Evolutionary conservation across 495 filamentous ascomycete species (phyloP).

Genomic region (Rhypophila decipiens): DNA sequence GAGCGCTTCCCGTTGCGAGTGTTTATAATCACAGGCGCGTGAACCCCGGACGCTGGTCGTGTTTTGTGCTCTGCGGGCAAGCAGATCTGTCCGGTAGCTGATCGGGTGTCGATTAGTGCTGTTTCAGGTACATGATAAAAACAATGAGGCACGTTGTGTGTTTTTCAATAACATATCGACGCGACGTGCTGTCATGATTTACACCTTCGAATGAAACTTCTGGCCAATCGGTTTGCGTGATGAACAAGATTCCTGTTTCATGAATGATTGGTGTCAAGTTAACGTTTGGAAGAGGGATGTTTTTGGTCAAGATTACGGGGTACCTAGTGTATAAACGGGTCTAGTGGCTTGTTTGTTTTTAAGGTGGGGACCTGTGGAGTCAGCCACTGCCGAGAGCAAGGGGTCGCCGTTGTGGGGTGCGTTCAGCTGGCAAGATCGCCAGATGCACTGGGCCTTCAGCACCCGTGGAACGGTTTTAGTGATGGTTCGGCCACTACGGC

Average conservation of each 20-base stretch:
- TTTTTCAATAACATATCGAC: too few relatives aligned
- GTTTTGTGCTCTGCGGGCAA: too few relatives aligned
- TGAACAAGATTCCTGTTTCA: not conserved
- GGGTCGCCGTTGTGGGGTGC: not conserved
- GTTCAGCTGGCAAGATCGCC: not conserved
- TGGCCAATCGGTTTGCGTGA: not conserved
- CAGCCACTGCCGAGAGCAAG: not conserved
- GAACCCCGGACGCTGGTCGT: too few relatives aligned
- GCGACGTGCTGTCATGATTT: too few relatives aligned
- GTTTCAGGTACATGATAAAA: too few relatives aligned
- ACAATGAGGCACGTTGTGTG: too few relatives aligned
- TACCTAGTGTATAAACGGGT: not conserved
- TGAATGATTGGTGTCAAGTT: not conserved
- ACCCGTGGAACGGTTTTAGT: not conserved
- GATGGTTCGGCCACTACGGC: not conserved
- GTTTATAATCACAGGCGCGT: too few relatives aligned
- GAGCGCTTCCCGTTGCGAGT: too few relatives aligned
- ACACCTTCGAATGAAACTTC: too few relatives aligned
- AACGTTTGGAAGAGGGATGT: not conserved
- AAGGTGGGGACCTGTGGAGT: not conserved
- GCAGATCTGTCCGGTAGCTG: too few relatives aligned
- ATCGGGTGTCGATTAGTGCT: too few relatives aligned
- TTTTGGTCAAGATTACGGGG: not conserved
- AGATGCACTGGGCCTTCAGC: too few relatives aligned
- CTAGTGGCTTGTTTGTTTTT: not conserved